Percentiles rank a stretch among this genome's conserved stretches.
Conservation (phyloP, 306 rosid species). For the Castanopsis chinensis region DNA sequence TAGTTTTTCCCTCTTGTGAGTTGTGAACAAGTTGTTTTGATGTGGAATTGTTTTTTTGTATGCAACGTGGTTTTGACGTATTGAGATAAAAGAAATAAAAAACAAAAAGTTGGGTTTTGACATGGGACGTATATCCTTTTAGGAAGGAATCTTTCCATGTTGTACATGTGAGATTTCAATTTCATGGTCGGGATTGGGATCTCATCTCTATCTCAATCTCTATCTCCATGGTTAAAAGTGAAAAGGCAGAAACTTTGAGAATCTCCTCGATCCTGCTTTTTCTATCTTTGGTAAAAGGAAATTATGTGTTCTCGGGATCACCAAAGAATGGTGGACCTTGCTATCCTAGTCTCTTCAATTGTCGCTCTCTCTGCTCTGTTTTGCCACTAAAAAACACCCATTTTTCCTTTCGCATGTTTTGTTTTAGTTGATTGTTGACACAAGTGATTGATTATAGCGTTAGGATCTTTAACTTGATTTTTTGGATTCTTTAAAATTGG, state of each 20-base stretch:
- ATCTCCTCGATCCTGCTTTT: conserved; percentile 4
- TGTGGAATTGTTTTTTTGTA: background rate
- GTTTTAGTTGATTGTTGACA: no score
- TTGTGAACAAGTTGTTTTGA: background rate
- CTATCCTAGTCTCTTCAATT: no score
- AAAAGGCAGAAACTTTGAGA: background rate
- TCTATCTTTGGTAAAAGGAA: background rate
- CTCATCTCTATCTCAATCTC: background rate
- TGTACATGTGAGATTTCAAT: background rate
- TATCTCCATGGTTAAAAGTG: background rate
- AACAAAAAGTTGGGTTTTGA: no score
- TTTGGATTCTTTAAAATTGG: no score
- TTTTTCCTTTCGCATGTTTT: no score
- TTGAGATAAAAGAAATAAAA: background rate
- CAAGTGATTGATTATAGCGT: no score
- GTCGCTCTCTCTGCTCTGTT: no score
- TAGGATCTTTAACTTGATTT: no score
- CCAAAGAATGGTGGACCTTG: conserved; percentile 7
- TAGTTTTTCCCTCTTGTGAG: background rate
- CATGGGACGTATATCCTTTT: no score
- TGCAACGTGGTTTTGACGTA: background rate
- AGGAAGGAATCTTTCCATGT: background rate
- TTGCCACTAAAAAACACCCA: no score
- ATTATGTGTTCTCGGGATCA: conserved; percentile 19
- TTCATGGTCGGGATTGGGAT: background rate